Percentiles rank a stretch among this genome's conserved stretches.
These are phyloP conservation scores for Heterobasidion annosum DNA, from an alignment of 1,284 basidiomycete species.

Conservation along the genomic window DNA sequence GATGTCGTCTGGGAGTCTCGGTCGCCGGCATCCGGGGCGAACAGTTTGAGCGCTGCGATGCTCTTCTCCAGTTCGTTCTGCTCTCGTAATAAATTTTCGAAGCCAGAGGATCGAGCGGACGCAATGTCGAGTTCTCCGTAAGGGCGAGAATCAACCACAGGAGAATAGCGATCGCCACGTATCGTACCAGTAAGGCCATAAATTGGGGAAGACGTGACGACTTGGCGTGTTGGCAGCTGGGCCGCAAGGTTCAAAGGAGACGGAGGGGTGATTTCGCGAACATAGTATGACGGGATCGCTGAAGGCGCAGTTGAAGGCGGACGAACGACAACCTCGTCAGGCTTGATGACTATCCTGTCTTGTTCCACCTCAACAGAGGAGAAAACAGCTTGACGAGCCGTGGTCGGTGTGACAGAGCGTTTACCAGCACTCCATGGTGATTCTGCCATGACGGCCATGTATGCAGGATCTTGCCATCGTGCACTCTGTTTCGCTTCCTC, in stretches of 20 bases:
- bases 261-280: neutral
- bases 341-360: neutral
- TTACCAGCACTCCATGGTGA: neutral
- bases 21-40: constrained; percentile 23
- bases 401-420: neutral
- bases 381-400: neutral
- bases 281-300: constrained; percentile 2
- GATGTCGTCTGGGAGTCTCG: neutral
- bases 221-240: constrained; percentile 13
- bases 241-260: constrained; percentile 2
- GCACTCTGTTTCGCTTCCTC: constrained; percentile 13
- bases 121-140: constrained; percentile 5
- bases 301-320: neutral
- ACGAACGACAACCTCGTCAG: neutral
- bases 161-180: constrained; percentile 1
- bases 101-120: constrained; percentile 22
- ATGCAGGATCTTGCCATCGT: constrained; percentile 18
- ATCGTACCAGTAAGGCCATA: constrained; percentile 38
- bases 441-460: constrained; percentile 12
- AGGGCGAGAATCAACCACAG: constrained; percentile 1
- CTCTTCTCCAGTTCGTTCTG: constrained; percentile 58
- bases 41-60: constrained; percentile 46
- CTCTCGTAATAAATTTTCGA: constrained; percentile 46
- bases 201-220: constrained; percentile 26
- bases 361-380: neutral